Evolutionary conservation across 106 monocot genomes (phyloP).

Genomic region (Phalaenopsis equestris): DNA sequence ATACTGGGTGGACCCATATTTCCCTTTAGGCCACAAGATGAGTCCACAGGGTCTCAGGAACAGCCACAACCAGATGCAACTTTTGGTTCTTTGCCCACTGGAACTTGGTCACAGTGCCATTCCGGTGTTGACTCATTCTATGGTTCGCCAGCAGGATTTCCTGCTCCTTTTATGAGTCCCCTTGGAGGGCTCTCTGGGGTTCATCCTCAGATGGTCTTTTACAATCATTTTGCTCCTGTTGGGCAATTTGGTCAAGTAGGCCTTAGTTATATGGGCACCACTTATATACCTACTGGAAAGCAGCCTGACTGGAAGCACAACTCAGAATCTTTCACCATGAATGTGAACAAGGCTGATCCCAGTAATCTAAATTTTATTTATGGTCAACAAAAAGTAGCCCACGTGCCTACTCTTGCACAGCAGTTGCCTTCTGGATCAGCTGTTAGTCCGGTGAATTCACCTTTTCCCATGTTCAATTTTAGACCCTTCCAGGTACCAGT

Average conservation of each 20-base stretch:
- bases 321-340: slow-evolving; percentile 16
- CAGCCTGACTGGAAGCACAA: slow-evolving; percentile 90
- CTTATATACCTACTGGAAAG: slow-evolving; percentile 82
- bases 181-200: slow-evolving; percentile 74
- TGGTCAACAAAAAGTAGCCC: no score
- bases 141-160: slow-evolving; percentile 60
- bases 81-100: slow-evolving; percentile 47
- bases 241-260: slow-evolving; percentile 83
- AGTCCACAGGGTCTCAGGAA: slow-evolving; percentile 42
- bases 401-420: no score
- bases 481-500: neutral
- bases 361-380: neutral
- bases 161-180: slow-evolving; percentile 70
- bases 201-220: slow-evolving; percentile 96
- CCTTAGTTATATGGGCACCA: slow-evolving; percentile 74
- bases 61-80: slow-evolving; percentile 51
- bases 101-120: slow-evolving; percentile 65
- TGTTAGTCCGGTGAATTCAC: no score
- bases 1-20: slow-evolving; percentile 66
- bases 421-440: no score
- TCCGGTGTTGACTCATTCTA: slow-evolving; percentile 79
- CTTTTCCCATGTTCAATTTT: no score
- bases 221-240: slow-evolving; percentile 91
- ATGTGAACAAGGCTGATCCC: slow-evolving; percentile 36
- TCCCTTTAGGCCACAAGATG: slow-evolving; percentile 66